Base-by-base conservation (phyloP, 2,329 filamentous ascomycete species). In the Paramyrothecium sp. region DNA sequence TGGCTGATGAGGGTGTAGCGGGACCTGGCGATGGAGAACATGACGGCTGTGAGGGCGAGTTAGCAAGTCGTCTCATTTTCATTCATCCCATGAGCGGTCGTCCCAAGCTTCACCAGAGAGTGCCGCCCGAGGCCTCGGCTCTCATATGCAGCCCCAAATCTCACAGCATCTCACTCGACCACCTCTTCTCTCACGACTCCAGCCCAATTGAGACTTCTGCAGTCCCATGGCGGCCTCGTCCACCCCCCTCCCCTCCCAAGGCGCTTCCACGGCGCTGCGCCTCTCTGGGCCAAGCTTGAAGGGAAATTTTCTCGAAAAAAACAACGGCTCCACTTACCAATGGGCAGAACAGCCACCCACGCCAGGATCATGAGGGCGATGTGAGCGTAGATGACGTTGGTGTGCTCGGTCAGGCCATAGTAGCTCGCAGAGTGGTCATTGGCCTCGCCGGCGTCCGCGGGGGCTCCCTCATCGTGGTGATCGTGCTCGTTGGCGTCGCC, bases 11-110 rank as follows among this genome's bases (percentile, higher is more conserved):
- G 78, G 1, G 88, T 88, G 65, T 89, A 87, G 60, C 89, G 84
- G 48, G 93, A 97, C 59, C 85, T 86, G 38, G 89, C 89, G 61
- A 97, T 80, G 56, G 92, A 96, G 61, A 98, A 81, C 87, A 97
- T 91, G 52, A 96, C 88, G 62, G 86, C 91, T 95, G 65, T 19
- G 57, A 47, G 21, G 17, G 34, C 10, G 22, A 11, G 44, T 59
- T 46, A 53, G 54, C 54, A 11, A 30, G 26, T 5, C 10, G 26
- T 30, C 26, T 10, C 26, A 30, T 30, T 10, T 30, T 4, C 5
- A 4, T 10, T 30, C 26, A 30, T 30, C 10, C 10, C 10, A 30
- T 10, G 26, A 4, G 26, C 26, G 26, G 4, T 30, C 26, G 26
- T 30, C 26, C 26, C 11, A 41, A n/a, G 4, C 19, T 46, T 46